These are phyloP conservation scores for Trichoderma koningiopsis DNA, from an alignment of 2,329 filamentous ascomycete species.

Conservation along the genomic window DNA sequence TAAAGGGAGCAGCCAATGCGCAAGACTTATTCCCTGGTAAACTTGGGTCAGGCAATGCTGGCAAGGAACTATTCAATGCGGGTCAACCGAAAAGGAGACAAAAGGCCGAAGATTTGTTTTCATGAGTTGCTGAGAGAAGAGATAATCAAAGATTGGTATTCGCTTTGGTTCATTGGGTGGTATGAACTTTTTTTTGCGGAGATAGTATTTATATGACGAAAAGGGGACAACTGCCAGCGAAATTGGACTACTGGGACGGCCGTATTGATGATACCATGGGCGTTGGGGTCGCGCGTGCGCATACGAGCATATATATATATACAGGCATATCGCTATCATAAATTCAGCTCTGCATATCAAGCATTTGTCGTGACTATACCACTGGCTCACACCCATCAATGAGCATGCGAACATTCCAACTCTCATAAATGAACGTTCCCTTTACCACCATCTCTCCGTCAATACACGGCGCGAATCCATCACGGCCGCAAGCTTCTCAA, in stretches of 20 bases:
- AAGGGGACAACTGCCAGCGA: background rate
- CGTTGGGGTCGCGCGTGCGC: constrained; percentile 20
- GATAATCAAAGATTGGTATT: background rate
- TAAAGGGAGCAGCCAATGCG: constrained; percentile 63
- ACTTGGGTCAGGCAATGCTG: constrained; percentile 57
- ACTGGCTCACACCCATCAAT: background rate
- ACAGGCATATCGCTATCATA: background rate
- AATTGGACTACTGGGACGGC: constrained; percentile 10
- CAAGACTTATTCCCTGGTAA: constrained; percentile 72
- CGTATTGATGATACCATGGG: constrained; percentile 25
- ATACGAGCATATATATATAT: constrained; percentile 3
- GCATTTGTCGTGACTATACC: background rate
- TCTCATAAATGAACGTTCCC: background rate
- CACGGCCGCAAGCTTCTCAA: constrained; percentile 47
- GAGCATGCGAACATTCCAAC: background rate
- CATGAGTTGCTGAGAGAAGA: constrained; percentile 39
- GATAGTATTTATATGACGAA: background rate
- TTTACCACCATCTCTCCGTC: constrained; percentile 66
- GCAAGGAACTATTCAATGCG: constrained; percentile 70
- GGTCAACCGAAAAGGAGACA: constrained; percentile 57
- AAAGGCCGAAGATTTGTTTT: constrained; percentile 73
- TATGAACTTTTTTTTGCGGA: background rate
- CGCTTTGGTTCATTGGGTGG: background rate
- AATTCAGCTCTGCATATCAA: constrained; percentile 6
- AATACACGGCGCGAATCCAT: constrained; percentile 53